Percentiles rank a stretch among this genome's conserved stretches.
Conservation (phyloP, 805 yeast genomes). For the Lipomyces sp. region DNA sequence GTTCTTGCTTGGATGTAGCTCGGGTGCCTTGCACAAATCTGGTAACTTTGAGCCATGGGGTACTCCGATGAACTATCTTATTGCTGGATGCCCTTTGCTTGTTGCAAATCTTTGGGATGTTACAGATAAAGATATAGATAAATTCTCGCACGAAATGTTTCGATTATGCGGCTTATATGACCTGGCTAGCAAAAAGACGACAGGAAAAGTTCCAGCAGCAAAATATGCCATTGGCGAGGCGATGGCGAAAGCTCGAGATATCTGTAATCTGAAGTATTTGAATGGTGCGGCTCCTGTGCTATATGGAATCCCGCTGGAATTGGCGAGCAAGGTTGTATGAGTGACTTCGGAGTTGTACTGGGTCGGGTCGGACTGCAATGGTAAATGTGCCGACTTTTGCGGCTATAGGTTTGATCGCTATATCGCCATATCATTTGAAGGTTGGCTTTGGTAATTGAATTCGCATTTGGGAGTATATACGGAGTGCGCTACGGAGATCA, state of each 20-base stretch:
- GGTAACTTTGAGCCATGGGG: constrained; percentile 77
- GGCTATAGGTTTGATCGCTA: no score
- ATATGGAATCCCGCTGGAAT: constrained; percentile 74
- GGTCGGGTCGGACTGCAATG: background rate
- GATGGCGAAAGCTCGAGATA: constrained; percentile 63
- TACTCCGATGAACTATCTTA: constrained; percentile 72
- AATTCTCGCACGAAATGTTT: constrained; percentile 66
- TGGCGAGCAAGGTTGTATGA: background rate
- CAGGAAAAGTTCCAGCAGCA: constrained; percentile 37
- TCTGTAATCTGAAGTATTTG: constrained; percentile 70
- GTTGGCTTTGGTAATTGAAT: background rate
- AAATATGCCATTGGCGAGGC: constrained; percentile 57
- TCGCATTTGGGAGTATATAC: background rate
- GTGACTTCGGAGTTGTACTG: background rate
- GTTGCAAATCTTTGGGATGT: constrained; percentile 95
- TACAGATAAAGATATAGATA: constrained; percentile 92
- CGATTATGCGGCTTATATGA: constrained; percentile 66
- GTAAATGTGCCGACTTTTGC: no score
- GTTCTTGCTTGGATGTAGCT: constrained; percentile 86
- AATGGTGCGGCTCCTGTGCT: constrained; percentile 94
- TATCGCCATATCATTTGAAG: background rate
- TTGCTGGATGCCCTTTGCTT: constrained; percentile 81
- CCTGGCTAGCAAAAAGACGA: constrained; percentile 17
- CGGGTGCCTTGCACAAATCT: constrained; percentile 63
- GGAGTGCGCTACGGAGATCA: background rate